phyloP scores from a whole-genome alignment of 805 yeast species.

The Suhomyces sp. region DNA sequence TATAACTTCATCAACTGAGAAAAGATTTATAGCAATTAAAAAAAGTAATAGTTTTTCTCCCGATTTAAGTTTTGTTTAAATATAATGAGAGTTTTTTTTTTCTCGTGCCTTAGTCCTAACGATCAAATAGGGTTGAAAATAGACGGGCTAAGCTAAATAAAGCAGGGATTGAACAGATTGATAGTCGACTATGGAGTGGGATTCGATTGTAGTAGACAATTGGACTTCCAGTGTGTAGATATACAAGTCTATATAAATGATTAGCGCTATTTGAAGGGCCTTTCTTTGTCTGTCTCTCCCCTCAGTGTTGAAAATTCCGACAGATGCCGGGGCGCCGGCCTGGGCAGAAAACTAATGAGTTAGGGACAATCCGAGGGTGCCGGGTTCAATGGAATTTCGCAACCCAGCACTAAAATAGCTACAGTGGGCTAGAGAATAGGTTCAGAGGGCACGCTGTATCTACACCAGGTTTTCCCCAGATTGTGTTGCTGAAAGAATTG shows the following conservation, averaged over 20 bases:
- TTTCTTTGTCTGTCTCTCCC: neutral
- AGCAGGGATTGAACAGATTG: neutral
- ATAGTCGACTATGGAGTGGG: neutral
- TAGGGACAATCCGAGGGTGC: conserved; percentile 1
- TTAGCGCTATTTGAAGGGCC: neutral
- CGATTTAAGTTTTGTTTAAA: neutral
- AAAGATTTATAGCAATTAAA: neutral
- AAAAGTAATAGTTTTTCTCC: neutral
- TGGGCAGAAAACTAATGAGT: neutral
- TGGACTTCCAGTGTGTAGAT: neutral
- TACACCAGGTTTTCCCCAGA: neutral
- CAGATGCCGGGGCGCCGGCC: neutral
- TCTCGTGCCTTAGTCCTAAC: neutral
- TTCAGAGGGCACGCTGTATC: neutral
- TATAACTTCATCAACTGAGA: conserved; percentile 5
- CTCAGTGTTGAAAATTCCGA: neutral
- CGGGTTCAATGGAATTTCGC: neutral
- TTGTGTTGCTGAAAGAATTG: neutral
- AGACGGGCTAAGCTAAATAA: neutral
- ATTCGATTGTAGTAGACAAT: neutral
- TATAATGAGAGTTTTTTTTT: neutral
- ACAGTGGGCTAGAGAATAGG: neutral
- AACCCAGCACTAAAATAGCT: neutral
- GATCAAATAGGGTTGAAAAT: neutral
- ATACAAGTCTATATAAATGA: neutral